Percentiles rank a stretch among this genome's conserved stretches.
Evolutionary conservation across 2,329 filamentous ascomycete species (phyloP).

Genomic region (Acephala macrosclerotiorum): DNA sequence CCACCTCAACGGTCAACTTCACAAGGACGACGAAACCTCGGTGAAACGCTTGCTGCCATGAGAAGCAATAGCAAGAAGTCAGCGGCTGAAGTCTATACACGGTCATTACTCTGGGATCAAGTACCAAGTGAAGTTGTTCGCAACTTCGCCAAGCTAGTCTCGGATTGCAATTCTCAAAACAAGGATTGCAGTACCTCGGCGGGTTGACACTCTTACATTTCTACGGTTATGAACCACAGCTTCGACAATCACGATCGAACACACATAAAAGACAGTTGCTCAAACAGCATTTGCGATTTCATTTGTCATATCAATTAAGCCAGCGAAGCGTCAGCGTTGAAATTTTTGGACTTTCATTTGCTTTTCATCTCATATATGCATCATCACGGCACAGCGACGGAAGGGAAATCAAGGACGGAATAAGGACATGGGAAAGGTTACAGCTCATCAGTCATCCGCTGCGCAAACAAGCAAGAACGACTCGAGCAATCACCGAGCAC

Average conservation of each 20-base stretch:
- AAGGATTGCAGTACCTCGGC: constrained; percentile 35
- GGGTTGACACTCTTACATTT: constrained; percentile 24
- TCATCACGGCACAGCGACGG: constrained; percentile 23
- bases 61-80: constrained; percentile 74
- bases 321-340: constrained; percentile 42
- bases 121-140: constrained; percentile 91
- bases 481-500: constrained; percentile 14
- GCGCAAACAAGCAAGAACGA: constrained; percentile 15
- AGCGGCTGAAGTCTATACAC: constrained; percentile 88
- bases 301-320: constrained; percentile 27
- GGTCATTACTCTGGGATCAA: constrained; percentile 92
- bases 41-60: constrained; percentile 82
- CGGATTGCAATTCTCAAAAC: constrained; percentile 66
- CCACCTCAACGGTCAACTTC: constrained; percentile 59
- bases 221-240: constrained; percentile 37
- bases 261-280: constrained; percentile 53
- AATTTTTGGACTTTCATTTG: constrained; percentile 45
- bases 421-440: constrained; percentile 7
- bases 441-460: constrained; percentile 17
- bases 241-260: constrained; percentile 25
- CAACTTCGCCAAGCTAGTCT: constrained; percentile 91
- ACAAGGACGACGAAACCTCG: constrained; percentile 76
- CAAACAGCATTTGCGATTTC: constrained; percentile 48
- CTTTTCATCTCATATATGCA: constrained; percentile 35
- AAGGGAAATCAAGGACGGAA: constrained; percentile 16